Evolutionary conservation across 176 grass and related monocot species (phyloP), one percentile per base, ranked within the genome.

Genomic region (Bolboschoenus planiculmis): DNA sequence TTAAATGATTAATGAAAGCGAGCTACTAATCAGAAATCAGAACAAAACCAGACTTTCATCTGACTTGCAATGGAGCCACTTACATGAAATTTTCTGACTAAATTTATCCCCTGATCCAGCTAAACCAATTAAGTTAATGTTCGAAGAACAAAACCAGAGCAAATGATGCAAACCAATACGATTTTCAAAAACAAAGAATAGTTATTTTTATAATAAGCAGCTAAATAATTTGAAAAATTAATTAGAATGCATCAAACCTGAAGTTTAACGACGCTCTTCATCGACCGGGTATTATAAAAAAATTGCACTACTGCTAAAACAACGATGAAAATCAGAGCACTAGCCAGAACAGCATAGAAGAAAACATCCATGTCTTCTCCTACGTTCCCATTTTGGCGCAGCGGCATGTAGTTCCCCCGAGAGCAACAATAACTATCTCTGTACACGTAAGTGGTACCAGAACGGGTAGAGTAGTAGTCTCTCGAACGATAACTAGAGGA

Each of bases 211-310:
- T 42, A 21, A 10, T 44, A 26, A 14, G 13, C 4, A 46, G 20
- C 9, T 14, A 24, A 15, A 46, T 26, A 26, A 7, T 26, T 74
- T 74, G 24, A 46, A 44, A 44, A 46, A 18, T 1, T 1, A 35
- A 43, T 42, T 24, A 43, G n/a, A 72, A 26, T 71, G 66, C n/a
- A 72, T 72, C 67, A 47, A 73, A 74, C 68, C 68, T 74, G 68
- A 74, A 74, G 68, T 15, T 47, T 74, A 24, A 74, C 42, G 8
- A 74, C 10, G 23, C 68, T 74, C 11, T 10, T 26, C 21, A 15
- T 74, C 40, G 40, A 0, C 14, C 10, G 7, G 68, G 5, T 47
- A 10, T 26, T 24, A 74, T 47, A 2, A 46, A 46, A 26, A 73
- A 24, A 46, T 14, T 2, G 20, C 39, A 74, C 0, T 14, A 27